Conservation (phyloP, 2,329 filamentous ascomycete genomes). For the Fusarium sp. region DNA sequence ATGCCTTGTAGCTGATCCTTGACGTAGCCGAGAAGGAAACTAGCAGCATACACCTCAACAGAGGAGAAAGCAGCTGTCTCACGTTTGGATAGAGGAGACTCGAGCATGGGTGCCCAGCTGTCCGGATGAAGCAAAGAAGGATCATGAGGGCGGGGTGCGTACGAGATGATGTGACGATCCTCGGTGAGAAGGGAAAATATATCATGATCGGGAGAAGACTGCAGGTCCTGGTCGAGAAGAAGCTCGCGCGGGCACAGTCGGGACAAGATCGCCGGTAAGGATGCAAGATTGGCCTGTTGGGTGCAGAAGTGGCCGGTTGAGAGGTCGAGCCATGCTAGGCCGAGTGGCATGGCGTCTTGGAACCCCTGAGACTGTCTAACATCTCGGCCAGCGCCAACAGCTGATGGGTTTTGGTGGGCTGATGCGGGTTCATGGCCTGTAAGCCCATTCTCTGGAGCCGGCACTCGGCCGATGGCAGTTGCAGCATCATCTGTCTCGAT, state of each 20-base stretch:
- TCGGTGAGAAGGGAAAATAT: slow-evolving; percentile 78
- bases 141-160: slow-evolving; percentile 69
- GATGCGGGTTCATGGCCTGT: slow-evolving; percentile 35
- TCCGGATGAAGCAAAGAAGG: slow-evolving; percentile 63
- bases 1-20: slow-evolving; percentile 80
- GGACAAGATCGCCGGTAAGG: slow-evolving; percentile 83
- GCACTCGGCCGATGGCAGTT: slow-evolving; percentile 64
- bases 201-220: slow-evolving; percentile 68
- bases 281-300: slow-evolving; percentile 77
- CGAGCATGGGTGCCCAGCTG: slow-evolving; percentile 82
- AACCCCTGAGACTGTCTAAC: slow-evolving; percentile 30
- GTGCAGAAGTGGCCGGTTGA: slow-evolving; percentile 96
- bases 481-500: slow-evolving; percentile 19
- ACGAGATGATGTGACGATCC: slow-evolving; percentile 82
- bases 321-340: slow-evolving; percentile 92
- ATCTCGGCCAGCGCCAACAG: slow-evolving; percentile 37
- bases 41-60: slow-evolving; percentile 81
- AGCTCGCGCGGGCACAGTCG: slow-evolving; percentile 88
- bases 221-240: slow-evolving; percentile 76
- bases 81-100: slow-evolving; percentile 73
- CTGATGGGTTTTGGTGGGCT: slow-evolving; percentile 37
- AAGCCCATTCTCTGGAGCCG: slow-evolving; percentile 20
- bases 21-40: slow-evolving; percentile 86
- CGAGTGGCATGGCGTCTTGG: slow-evolving; percentile 61
- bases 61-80: slow-evolving; percentile 69